These are phyloP conservation scores for Chaetomiaceae sp. DNA, from an alignment of 2,329 filamentous ascomycete genomes.

Conservation along the genomic window DNA sequence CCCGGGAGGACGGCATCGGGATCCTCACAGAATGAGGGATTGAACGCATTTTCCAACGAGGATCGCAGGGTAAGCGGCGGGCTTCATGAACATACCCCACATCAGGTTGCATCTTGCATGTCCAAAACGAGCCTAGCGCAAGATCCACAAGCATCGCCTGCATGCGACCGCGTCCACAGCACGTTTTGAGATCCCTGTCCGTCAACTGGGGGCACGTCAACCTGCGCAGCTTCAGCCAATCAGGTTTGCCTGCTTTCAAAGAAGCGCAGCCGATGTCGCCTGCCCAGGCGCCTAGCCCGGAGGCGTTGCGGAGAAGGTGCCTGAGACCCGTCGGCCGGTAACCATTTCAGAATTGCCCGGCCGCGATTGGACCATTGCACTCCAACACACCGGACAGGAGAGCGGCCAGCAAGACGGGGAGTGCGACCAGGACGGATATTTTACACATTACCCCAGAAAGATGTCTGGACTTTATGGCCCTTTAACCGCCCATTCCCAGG, in stretches of 20 bases:
- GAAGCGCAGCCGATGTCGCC: constrained; percentile 28
- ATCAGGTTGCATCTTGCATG: constrained; percentile 23
- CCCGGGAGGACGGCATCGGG: too few relatives aligned
- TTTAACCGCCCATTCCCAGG: too few relatives aligned
- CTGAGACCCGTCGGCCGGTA: constrained; percentile 17
- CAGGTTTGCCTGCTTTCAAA: constrained; percentile 27
- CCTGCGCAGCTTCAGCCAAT: constrained; percentile 24
- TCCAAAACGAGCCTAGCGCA: constrained; percentile 14
- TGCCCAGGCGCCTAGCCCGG: constrained; percentile 5
- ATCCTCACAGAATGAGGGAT: too few relatives aligned
- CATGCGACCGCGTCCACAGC: constrained; percentile 25
- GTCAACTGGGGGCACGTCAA: constrained; percentile 13
- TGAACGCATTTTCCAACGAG: too few relatives aligned
- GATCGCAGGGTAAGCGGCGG: not conserved
- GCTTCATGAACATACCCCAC: constrained; percentile 27
- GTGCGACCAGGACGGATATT: too few relatives aligned
- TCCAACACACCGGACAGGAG: too few relatives aligned
- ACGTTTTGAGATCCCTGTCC: constrained; percentile 23
- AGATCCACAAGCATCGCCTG: constrained; percentile 29
- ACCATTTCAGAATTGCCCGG: not conserved
- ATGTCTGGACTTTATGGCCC: too few relatives aligned
- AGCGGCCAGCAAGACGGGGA: too few relatives aligned
- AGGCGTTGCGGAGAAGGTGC: constrained; percentile 7
- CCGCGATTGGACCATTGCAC: too few relatives aligned
- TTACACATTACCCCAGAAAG: too few relatives aligned